Conservation (phyloP, 2,329 filamentous ascomycete genomes). For the Beauveria australis region DNA sequence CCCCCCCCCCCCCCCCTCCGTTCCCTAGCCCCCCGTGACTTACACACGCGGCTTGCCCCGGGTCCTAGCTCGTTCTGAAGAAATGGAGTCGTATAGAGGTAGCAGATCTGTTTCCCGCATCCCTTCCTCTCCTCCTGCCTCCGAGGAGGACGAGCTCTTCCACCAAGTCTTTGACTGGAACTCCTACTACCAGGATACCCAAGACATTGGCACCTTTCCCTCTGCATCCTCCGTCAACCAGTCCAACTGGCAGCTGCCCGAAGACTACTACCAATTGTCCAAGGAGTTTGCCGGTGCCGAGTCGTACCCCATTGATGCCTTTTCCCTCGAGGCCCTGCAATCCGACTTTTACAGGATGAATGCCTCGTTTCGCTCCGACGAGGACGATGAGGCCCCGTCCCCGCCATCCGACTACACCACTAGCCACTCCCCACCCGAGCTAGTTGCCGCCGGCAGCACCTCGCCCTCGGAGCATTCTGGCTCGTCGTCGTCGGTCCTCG, state of each 20-base stretch:
- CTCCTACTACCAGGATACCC: conserved; percentile 21
- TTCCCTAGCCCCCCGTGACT: conserved; percentile 25
- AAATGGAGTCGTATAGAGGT: conserved; percentile 14
- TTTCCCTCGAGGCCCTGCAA: conserved; percentile 24
- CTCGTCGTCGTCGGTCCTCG: conserved; percentile 22
- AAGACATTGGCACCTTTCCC: neutral
- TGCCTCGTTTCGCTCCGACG: conserved; percentile 22
- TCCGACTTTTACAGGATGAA: conserved; percentile 27
- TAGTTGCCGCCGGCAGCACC: conserved; percentile 29
- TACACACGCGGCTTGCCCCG: conserved; percentile 24
- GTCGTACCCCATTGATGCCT: conserved; percentile 25
- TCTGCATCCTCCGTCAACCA: conserved; percentile 10
- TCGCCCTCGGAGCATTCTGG: conserved; percentile 33
- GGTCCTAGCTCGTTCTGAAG: conserved; percentile 14
- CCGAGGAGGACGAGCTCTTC: conserved; percentile 27
- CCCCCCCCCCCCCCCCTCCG: neutral
- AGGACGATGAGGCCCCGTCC: conserved; percentile 21
- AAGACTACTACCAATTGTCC: conserved; percentile 18
- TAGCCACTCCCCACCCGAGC: conserved; percentile 28
- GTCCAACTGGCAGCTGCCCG: conserved; percentile 21
- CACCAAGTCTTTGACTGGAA: conserved; percentile 30
- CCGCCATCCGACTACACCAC: conserved; percentile 29
- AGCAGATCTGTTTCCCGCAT: conserved; percentile 18
- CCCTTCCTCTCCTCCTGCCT: conserved; percentile 19
- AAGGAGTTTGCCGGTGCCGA: conserved; percentile 29